A percentile compares a stretch with the other conserved stretches of the same genome.
phyloP scores from a whole-genome alignment of 1,139 yeast genomes.

The Spencermartinsiella ligniputridi region DNA sequence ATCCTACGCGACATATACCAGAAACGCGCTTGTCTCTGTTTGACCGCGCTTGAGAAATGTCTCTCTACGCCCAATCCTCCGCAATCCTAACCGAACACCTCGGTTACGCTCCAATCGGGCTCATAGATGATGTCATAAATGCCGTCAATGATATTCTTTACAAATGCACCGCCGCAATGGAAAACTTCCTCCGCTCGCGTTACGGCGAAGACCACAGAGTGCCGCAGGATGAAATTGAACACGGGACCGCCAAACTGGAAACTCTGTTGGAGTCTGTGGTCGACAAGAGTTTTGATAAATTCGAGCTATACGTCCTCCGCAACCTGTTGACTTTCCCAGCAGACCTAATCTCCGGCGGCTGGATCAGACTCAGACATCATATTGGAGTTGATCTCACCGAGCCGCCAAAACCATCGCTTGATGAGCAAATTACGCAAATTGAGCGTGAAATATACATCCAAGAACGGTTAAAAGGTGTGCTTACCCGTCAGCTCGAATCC shows the following conservation, averaged over 20 bases:
- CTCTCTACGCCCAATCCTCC: conserved; percentile 31
- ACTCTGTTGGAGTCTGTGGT: conserved; percentile 70
- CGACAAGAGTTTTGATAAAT: conserved; percentile 82
- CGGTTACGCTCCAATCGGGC: conserved; percentile 80
- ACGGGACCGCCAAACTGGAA: conserved; percentile 79
- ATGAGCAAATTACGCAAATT: conserved; percentile 36
- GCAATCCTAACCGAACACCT: conserved; percentile 77
- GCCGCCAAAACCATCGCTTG: conserved; percentile 23
- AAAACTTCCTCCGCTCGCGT: conserved; percentile 46
- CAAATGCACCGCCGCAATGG: conserved; percentile 78
- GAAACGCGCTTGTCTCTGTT: too few species aligned
- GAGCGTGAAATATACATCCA: conserved; percentile 44
- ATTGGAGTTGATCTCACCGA: conserved; percentile 43
- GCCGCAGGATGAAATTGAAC: conserved; percentile 48
- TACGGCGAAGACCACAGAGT: conserved; percentile 8
- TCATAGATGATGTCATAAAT: conserved; percentile 85
- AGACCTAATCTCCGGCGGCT: conserved; percentile 63
- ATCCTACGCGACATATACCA: too few species aligned
- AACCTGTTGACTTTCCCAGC: conserved; percentile 70
- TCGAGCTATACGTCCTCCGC: conserved; percentile 75
- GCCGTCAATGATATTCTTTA: conserved; percentile 83
- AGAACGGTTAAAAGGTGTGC: conserved; percentile 41
- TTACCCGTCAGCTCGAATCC: conserved; percentile 38
- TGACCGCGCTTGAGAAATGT: too few species aligned
- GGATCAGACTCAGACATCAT: conserved; percentile 67